These are phyloP conservation scores for Didymella segeticola DNA, from an alignment of 2,329 filamentous ascomycete genomes.

Conservation along the genomic window DNA sequence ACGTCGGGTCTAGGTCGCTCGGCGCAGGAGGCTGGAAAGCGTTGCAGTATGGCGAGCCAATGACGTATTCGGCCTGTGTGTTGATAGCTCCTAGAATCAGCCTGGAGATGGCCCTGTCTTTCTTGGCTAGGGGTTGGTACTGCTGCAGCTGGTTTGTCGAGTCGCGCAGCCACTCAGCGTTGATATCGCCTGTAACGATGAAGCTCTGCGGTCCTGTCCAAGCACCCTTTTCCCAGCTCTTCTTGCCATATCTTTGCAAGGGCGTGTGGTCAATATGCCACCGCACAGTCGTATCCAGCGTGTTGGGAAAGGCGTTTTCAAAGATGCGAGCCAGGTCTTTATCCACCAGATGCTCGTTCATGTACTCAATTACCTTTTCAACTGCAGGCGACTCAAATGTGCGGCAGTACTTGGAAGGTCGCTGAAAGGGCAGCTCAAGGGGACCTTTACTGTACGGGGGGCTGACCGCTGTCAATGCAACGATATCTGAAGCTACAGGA, in stretches of 20 bases:
- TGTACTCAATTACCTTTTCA: slow-evolving; percentile 83
- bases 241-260: slow-evolving; percentile 49
- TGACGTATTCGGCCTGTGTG: slow-evolving; percentile 93
- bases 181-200: slow-evolving; percentile 91
- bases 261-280: slow-evolving; percentile 75
- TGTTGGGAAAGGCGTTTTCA: slow-evolving; percentile 93
- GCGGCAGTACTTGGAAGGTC: slow-evolving; percentile 80
- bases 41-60: slow-evolving; percentile 95
- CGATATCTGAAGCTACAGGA: too few species aligned
- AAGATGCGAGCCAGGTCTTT: slow-evolving; percentile 90
- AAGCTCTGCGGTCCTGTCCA: slow-evolving; percentile 92
- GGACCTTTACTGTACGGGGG: slow-evolving; percentile 80
- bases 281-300: slow-evolving; percentile 85
- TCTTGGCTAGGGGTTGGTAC: slow-evolving; percentile 84
- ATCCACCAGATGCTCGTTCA: slow-evolving; percentile 80
- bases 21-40: slow-evolving; percentile 95
- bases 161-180: slow-evolving; percentile 90
- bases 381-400: slow-evolving; percentile 88
- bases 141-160: slow-evolving; percentile 92
- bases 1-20: slow-evolving; percentile 72
- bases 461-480: slow-evolving; percentile 54
- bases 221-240: slow-evolving; percentile 53
- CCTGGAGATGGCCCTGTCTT: slow-evolving; percentile 77
- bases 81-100: slow-evolving; percentile 93
- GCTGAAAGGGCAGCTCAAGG: slow-evolving; percentile 81